These are phyloP conservation scores for Globisporangium parvum DNA, from an alignment of 352 stramenopile genomes.

Conservation along the genomic window DNA sequence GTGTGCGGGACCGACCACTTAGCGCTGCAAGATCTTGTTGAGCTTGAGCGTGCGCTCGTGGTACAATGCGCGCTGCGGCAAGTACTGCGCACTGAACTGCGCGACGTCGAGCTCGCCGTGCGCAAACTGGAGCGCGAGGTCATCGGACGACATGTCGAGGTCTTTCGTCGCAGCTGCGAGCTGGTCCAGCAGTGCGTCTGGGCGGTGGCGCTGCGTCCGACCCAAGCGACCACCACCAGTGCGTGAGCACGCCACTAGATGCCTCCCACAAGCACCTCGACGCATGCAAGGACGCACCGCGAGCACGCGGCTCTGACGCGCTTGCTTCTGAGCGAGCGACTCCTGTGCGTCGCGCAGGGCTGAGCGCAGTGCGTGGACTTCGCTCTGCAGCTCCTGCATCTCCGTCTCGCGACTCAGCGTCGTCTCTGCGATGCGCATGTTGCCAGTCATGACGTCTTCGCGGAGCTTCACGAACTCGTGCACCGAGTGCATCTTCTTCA, in stretches of 20 bases:
- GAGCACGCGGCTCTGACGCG: conserved; percentile 57
- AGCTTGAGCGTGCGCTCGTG: conserved; percentile 77
- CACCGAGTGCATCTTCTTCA: conserved; percentile 51
- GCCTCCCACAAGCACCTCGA: neutral
- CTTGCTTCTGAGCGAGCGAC: conserved; percentile 58
- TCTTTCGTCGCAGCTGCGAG: conserved; percentile 50
- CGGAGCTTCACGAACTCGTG: conserved; percentile 68
- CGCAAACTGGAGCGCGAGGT: conserved; percentile 63
- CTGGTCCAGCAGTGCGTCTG: conserved; percentile 66
- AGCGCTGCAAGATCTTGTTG: conserved; percentile 57
- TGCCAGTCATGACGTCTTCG: conserved; percentile 72
- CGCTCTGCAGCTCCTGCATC: conserved; percentile 40
- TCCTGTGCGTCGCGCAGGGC: conserved; percentile 49
- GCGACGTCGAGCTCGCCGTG: conserved; percentile 67
- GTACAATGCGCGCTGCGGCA: conserved; percentile 64
- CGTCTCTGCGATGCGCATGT: conserved; percentile 67
- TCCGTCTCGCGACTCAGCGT: conserved; percentile 53
- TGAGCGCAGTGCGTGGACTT: conserved; percentile 41
- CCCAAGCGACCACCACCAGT: neutral
- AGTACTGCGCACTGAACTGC: conserved; percentile 58
- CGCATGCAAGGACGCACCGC: conserved; percentile 28
- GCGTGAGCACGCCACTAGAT: neutral
- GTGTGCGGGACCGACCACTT: conserved; percentile 8
- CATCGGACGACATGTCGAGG: conserved; percentile 62
- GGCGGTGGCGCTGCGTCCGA: conserved; percentile 46